Evolutionary conservation across 148 eudicot genomes (phyloP).

Genomic region (Chenopodium album): DNA sequence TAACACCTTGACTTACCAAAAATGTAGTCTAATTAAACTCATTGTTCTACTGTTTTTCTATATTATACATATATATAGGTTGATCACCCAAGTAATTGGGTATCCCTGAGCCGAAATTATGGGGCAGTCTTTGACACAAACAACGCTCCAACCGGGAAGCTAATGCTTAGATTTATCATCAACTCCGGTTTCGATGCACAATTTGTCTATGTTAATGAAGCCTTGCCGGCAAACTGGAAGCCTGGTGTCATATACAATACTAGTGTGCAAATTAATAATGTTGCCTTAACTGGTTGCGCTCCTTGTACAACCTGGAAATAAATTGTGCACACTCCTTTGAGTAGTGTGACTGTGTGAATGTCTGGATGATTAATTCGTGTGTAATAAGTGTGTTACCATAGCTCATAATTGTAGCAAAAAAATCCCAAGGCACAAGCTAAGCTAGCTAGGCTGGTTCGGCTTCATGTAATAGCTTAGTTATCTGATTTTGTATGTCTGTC

Average conservation of each 20-base stretch:
- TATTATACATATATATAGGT: not conserved
- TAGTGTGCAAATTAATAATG: conserved; percentile 20
- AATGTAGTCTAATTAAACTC: not conserved
- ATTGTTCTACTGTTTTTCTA: not conserved
- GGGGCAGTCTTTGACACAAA: conserved; percentile 34
- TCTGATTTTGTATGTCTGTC: no score
- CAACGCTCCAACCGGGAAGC: conserved; percentile 22
- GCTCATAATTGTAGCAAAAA: not conserved
- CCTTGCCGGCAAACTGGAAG: conserved; percentile 28
- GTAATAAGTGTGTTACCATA: no score
- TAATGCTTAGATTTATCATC: conserved; percentile 23
- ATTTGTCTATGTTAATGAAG: conserved; percentile 14
- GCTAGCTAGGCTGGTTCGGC: no score
- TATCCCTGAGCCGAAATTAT: conserved; percentile 24
- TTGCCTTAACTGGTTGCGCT: conserved; percentile 18
- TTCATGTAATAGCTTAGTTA: no score
- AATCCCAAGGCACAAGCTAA: not conserved
- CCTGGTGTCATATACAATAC: conserved; percentile 21
- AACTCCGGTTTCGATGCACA: conserved; percentile 23
- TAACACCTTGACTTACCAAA: not conserved
- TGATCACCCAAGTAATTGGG: conserved; percentile 17
- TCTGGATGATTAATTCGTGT: not conserved
- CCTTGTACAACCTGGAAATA: conserved; percentile 20
- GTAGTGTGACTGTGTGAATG: not conserved
- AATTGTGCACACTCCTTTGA: not conserved